Percentiles rank a stretch among this genome's conserved stretches.
phyloP scores from a whole-genome alignment of 1,284 basidiomycete genomes.

The Moesziomyces globuligerus region DNA sequence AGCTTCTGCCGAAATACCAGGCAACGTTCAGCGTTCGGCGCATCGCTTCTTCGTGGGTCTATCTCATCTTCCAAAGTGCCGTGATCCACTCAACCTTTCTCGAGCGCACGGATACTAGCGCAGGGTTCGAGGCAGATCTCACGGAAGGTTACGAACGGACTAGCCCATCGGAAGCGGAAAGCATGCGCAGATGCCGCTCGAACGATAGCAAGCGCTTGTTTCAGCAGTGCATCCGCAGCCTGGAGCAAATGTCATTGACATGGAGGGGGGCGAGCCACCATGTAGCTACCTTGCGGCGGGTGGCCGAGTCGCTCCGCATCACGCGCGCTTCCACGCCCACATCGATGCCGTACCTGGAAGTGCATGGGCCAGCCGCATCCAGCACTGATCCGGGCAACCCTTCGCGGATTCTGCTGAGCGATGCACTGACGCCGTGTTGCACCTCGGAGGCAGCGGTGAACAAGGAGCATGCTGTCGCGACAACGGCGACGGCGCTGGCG shows the following conservation, averaged over 20 bases:
- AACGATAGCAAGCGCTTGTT: slow-evolving; percentile 11
- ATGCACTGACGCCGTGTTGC: too few relatives aligned
- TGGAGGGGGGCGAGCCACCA: slow-evolving; percentile 28
- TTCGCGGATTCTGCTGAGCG: too few relatives aligned
- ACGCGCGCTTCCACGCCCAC: slow-evolving; percentile 11
- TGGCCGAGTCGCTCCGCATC: slow-evolving; percentile 17
- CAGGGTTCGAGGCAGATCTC: background rate
- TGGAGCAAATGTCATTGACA: slow-evolving; percentile 16
- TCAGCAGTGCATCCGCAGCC: slow-evolving; percentile 18
- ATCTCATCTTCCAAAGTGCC: slow-evolving; percentile 32
- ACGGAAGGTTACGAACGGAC: background rate
- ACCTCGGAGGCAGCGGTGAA: too few relatives aligned
- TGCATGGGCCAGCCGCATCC: too few relatives aligned
- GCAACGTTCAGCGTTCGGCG: slow-evolving; percentile 17
- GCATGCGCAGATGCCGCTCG: background rate
- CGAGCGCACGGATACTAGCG: background rate
- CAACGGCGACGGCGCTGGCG: too few relatives aligned
- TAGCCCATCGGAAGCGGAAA: too few relatives aligned
- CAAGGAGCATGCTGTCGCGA: too few relatives aligned
- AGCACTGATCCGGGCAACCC: too few relatives aligned
- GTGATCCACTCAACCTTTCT: slow-evolving; percentile 22
- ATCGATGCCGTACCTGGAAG: too few relatives aligned
- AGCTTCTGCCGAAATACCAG: slow-evolving; percentile 18
- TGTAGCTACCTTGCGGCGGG: slow-evolving; percentile 12
- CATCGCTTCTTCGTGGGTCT: slow-evolving; percentile 25